Conservation (phyloP, 1,139 yeast genomes). For the Sugiyamaella neomexicana region DNA sequence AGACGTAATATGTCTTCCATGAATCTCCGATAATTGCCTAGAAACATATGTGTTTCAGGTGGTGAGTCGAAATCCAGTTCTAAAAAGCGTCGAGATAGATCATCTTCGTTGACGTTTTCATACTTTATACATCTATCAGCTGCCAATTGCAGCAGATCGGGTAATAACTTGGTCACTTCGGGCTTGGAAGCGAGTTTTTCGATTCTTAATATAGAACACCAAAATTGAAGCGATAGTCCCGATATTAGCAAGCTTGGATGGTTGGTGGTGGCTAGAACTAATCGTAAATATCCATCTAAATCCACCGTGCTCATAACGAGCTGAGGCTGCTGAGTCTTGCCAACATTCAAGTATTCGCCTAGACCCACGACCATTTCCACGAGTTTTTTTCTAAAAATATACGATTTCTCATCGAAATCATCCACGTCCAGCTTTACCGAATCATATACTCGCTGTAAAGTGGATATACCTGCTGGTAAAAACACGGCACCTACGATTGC, state of each 20-base stretch:
- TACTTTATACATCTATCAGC: constrained; percentile 79
- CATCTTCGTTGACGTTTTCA: constrained; percentile 64
- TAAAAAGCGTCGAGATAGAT: constrained; percentile 62
- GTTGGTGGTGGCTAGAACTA: constrained; percentile 76
- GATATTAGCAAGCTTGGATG: constrained; percentile 88
- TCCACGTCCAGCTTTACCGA: constrained; percentile 66
- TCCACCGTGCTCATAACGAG: constrained; percentile 52
- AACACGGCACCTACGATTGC: constrained; percentile 80
- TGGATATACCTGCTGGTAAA: constrained; percentile 64
- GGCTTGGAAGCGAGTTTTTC: constrained; percentile 61
- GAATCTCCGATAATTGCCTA: constrained; percentile 77
- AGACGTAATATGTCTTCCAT: constrained; percentile 90
- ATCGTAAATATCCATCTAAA: constrained; percentile 60
- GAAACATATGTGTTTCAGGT: constrained; percentile 75
- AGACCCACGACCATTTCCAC: constrained; percentile 93
- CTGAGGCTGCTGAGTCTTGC: constrained; percentile 29
- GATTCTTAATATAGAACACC: constrained; percentile 86
- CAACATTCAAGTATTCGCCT: constrained; percentile 67
- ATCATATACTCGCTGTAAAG: constrained; percentile 65
- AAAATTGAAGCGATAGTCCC: constrained; percentile 86
- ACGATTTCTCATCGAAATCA: constrained; percentile 73
- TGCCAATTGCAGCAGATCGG: constrained; percentile 70
- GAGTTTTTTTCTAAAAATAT: constrained; percentile 79
- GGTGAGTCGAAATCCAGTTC: constrained; percentile 85
- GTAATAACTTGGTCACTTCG: constrained; percentile 52